phyloP scores from a whole-genome alignment of 495 filamentous ascomycete genomes.

The Penicillium parvum region DNA sequence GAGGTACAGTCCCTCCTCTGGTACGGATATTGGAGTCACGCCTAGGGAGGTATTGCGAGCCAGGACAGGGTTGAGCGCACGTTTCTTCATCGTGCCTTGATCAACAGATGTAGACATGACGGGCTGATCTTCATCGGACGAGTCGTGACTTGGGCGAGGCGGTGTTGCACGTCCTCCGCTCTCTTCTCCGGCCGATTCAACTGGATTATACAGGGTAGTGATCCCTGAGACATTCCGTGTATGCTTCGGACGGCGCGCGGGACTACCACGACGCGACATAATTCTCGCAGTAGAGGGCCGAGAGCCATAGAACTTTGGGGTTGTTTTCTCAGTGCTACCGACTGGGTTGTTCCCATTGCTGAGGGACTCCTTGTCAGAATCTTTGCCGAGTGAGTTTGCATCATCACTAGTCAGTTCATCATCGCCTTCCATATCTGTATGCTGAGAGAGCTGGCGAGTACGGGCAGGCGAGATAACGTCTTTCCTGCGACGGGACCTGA shows the following conservation, averaged over 20 bases:
- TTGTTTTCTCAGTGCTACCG: constrained; percentile 24
- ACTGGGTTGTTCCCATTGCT: constrained; percentile 9
- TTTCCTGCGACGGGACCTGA: constrained; percentile 24
- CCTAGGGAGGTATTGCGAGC: constrained; percentile 49
- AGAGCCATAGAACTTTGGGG: constrained; percentile 43
- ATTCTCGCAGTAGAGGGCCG: constrained; percentile 41
- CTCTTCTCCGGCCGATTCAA: constrained; percentile 45
- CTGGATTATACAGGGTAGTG: constrained; percentile 64
- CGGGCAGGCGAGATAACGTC: constrained; percentile 19
- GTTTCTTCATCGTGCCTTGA: constrained; percentile 27
- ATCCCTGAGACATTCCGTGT: constrained; percentile 67
- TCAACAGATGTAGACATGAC: constrained; percentile 22
- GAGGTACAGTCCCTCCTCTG: constrained; percentile 43
- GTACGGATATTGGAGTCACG: constrained; percentile 48
- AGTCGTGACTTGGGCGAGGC: constrained; percentile 18
- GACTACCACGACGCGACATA: constrained; percentile 37
- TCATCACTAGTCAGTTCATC: constrained; percentile 84
- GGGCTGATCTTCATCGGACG: constrained; percentile 21
- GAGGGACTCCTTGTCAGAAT: constrained; percentile 34
- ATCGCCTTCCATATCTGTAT: constrained; percentile 80
- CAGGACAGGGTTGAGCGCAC: constrained; percentile 15
- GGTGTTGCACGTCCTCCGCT: constrained; percentile 32
- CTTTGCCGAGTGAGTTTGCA: constrained; percentile 43
- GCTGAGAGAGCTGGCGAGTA: constrained; percentile 41
- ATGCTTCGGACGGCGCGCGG: constrained; percentile 30